phyloP scores from a whole-genome alignment of 2,329 filamentous ascomycete species.

The Diaporthe sp. region DNA sequence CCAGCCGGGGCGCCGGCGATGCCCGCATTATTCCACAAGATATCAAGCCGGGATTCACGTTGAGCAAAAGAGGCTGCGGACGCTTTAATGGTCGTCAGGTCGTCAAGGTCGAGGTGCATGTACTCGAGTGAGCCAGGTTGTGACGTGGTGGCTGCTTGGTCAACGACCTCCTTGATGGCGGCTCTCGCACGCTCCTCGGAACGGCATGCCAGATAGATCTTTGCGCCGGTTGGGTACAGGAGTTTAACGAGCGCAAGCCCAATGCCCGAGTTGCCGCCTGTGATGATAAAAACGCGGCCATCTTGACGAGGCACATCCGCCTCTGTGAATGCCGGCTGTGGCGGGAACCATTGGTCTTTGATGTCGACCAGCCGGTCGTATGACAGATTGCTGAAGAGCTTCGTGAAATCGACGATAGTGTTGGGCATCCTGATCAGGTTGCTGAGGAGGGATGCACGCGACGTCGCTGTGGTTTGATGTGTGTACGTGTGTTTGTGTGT shows the following conservation, averaged over 20 bases:
- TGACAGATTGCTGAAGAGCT: conserved; percentile 35
- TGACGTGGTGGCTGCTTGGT: conserved; percentile 21
- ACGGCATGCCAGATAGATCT: conserved; percentile 47
- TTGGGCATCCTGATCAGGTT: conserved; percentile 31
- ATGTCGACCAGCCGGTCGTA: conserved; percentile 33
- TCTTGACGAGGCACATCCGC: conserved; percentile 46
- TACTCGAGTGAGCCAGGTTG: conserved; percentile 48
- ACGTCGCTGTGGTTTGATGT: background rate
- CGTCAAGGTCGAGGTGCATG: conserved; percentile 57
- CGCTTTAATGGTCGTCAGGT: conserved; percentile 56
- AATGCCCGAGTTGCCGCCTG: conserved; percentile 56
- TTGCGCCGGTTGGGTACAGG: conserved; percentile 62
- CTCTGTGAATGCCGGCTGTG: conserved; percentile 47
- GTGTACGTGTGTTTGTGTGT: background rate
- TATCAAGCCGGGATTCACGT: conserved; percentile 56
- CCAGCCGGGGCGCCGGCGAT: conserved; percentile 44
- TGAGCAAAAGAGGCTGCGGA: conserved; percentile 53
- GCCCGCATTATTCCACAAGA: conserved; percentile 59
- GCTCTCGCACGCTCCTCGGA: conserved; percentile 48
- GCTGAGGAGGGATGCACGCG: background rate
- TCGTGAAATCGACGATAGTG: conserved; percentile 38
- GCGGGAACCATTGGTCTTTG: conserved; percentile 45
- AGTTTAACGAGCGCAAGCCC: conserved; percentile 66
- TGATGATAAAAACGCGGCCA: conserved; percentile 61
- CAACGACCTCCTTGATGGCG: conserved; percentile 51